phyloP scores from a whole-genome alignment of 257 asterid species.

The Ophiorrhiza pumila region DNA sequence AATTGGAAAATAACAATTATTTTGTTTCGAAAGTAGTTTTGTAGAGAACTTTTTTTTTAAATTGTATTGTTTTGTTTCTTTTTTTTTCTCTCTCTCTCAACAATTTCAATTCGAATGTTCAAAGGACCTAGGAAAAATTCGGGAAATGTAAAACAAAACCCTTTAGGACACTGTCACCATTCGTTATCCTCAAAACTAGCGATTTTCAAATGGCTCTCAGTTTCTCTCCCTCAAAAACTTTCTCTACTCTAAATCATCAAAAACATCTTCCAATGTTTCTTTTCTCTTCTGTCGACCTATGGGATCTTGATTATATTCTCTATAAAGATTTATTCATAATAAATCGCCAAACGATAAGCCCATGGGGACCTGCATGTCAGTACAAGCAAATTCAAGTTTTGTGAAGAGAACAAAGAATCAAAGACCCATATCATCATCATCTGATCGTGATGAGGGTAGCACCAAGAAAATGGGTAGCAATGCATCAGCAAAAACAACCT shows the following conservation, averaged over 20 bases:
- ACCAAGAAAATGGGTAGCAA: neutral
- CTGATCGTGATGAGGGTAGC: neutral
- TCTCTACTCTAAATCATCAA: slow-evolving; percentile 2
- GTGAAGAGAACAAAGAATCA: slow-evolving; percentile 31
- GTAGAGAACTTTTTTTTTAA: too few species aligned
- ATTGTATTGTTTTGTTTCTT: too few species aligned
- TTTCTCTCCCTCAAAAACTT: slow-evolving; percentile 4
- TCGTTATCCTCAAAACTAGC: slow-evolving; percentile 19
- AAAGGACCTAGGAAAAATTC: slow-evolving; percentile 37
- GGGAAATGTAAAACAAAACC: slow-evolving; percentile 28
- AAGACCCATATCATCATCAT: neutral
- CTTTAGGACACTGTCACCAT: slow-evolving; percentile 2
- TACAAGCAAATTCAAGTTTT: slow-evolving; percentile 30
- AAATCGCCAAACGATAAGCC: slow-evolving; percentile 18
- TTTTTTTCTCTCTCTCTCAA: too few species aligned
- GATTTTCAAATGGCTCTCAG: neutral
- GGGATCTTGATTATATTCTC: slow-evolving; percentile 29
- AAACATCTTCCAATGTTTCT: slow-evolving; percentile 15
- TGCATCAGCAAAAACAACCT: neutral
- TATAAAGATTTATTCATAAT: slow-evolving; percentile 12
- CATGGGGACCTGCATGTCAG: slow-evolving; percentile 89
- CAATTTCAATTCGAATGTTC: neutral
- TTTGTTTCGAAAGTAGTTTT: too few species aligned
- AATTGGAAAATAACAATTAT: too few species aligned
- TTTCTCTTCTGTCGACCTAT: slow-evolving; percentile 37